A percentile compares a stretch with the other conserved stretches of the same genome.
These are phyloP conservation scores for Tulasnella sp. DNA, from an alignment of 768 basidiomycete species.

Conservation along the genomic window DNA sequence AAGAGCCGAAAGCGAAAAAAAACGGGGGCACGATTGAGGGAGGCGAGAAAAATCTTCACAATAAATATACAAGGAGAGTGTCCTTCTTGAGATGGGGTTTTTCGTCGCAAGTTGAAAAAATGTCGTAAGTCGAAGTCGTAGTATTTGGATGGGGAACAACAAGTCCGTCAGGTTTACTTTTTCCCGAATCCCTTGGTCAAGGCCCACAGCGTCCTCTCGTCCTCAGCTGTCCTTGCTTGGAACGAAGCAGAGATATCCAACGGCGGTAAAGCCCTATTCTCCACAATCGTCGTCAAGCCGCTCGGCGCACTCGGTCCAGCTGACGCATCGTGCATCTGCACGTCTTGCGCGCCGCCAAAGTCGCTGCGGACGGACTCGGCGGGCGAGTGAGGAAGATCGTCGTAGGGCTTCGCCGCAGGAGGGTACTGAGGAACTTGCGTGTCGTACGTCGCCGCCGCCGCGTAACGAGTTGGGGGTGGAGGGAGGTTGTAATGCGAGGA, in stretches of 20 bases:
- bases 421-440: neutral
- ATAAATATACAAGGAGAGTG: neutral
- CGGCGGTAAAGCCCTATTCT: constrained; percentile 15
- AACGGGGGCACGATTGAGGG: neutral
- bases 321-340: neutral
- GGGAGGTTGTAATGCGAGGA: neutral
- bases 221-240: constrained; percentile 5
- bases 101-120: neutral
- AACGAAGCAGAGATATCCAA: neutral
- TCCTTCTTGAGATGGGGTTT: neutral
- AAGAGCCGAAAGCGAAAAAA: neutral
- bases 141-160: neutral
- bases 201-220: constrained; percentile 14
- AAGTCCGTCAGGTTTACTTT: neutral
- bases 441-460: neutral
- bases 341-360: neutral
- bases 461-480: neutral
- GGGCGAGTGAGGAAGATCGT: neutral
- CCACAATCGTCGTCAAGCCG: constrained; percentile 12
- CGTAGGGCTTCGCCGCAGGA: neutral
- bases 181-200: constrained; percentile 10
- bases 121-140: neutral
- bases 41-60: neutral
- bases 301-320: neutral
- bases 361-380: neutral